Evolutionary conservation across 768 basidiomycete genomes (phyloP), one percentile per base, ranked within the genome.

Genomic region (Paxillus rubicundulus): DNA sequence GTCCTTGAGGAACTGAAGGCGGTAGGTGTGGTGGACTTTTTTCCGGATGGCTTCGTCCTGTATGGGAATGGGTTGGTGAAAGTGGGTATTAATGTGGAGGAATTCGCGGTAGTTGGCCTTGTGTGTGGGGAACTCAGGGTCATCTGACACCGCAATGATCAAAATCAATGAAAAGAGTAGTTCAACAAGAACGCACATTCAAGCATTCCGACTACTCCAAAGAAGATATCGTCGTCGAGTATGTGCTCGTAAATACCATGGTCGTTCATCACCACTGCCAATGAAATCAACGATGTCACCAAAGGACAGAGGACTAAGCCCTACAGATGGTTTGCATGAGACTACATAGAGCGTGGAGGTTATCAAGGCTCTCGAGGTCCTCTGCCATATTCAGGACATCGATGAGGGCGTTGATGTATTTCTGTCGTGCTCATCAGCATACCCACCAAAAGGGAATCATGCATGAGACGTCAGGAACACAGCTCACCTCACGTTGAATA

Each of bases 81-180:
- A 98, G 50, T 81, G 84, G n/a, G 89, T 79, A 9, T 83, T 85
- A 60, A 88, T 79, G 47, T 84, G 79, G 34, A 98, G 83, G 67
- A 98, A 97, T 54, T 95, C 88, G 47, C 96, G 93, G 69, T 98
- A 98, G 62, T 93, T 92, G 46, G 96, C 97, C 74, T 98, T 98
- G 73, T 95, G 86, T n/a, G 75, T 77, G 18, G 96, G 96, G 67
- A 96, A 98, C 59, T 98, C 96, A 57, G 96, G 94, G 64, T 98
- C 96, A 68, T 98, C 95, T 97, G 66, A 36, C 53, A 21, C 53
- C 45, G 18, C 57, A 50, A 58, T 48, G 54, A 60, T 63, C 45
- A 55, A 37, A 47, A 52, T 52, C 46, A 47, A 45, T 40, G 38
- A 34, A 47, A 52, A 5, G 12, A 13, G 51, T 39, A n/a, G 49